Percentiles rank a stretch among this genome's conserved stretches.
phyloP scores from a whole-genome alignment of 1,284 basidiomycete genomes.

The Microbotryum lychnidis-dioicae region DNA sequence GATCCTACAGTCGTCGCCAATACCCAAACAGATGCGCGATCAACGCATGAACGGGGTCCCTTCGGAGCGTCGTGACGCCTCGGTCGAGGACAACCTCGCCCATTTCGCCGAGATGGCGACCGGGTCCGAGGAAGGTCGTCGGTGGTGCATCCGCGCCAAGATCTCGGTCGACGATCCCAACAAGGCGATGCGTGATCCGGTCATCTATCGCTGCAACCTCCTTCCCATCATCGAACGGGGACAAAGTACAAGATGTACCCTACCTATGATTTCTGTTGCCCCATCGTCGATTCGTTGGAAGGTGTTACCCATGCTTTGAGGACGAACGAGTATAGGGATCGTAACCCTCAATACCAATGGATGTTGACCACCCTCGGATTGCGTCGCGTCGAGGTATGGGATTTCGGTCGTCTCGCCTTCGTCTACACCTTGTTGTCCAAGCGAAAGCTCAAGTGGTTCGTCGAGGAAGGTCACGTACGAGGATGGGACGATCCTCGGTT shows the following conservation, averaged over 20 bases:
- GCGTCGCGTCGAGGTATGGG: conserved; percentile 86
- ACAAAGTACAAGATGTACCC: conserved; percentile 96
- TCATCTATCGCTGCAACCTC: conserved; percentile 89
- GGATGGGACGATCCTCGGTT: conserved; percentile 99
- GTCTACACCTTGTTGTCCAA: conserved; percentile 98
- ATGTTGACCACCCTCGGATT: conserved; percentile 79
- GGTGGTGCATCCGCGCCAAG: conserved; percentile 95
- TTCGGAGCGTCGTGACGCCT: conserved; percentile 72
- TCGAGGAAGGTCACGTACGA: conserved; percentile 67
- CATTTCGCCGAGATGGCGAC: conserved; percentile 84
- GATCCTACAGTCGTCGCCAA: neutral
- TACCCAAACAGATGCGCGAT: conserved; percentile 67
- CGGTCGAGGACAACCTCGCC: conserved; percentile 74
- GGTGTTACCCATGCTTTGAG: conserved; percentile 97
- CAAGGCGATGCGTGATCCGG: conserved; percentile 96
- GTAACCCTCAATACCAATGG: conserved; percentile 97
- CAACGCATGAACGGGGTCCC: conserved; percentile 84
- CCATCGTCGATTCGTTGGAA: conserved; percentile 90
- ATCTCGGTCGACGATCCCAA: conserved; percentile 90
- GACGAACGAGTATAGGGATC: conserved; percentile 97
- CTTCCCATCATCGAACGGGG: conserved; percentile 88
- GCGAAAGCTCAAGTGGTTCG: conserved; percentile 94
- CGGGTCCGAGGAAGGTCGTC: conserved; percentile 69
- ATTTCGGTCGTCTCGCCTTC: conserved; percentile 95
- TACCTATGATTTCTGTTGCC: conserved; percentile 98